Evolutionary conservation across 2,329 filamentous ascomycete species (phyloP).

Genomic region (Pseudogymnoascus sp.): DNA sequence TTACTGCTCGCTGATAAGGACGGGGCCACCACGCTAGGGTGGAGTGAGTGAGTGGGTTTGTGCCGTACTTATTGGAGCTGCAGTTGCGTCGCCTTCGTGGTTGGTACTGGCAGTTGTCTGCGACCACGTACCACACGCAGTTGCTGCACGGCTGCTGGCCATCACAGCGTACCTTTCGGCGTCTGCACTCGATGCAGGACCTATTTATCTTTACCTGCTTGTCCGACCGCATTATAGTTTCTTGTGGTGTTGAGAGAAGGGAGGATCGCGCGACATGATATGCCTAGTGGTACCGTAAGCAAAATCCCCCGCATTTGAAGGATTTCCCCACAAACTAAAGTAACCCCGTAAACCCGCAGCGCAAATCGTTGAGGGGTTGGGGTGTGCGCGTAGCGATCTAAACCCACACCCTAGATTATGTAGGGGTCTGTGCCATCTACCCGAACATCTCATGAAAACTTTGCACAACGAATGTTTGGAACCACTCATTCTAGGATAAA

Average conservation of each 20-base stretch:
- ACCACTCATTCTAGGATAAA: neutral
- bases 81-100: constrained; percentile 9
- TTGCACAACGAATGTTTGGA: neutral
- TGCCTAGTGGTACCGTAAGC: neutral
- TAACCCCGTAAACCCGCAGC: neutral
- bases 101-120: constrained; percentile 9
- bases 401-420: neutral
- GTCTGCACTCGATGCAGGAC: constrained; percentile 10
- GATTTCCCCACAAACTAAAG: constrained; percentile 1
- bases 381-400: neutral
- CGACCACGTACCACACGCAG: constrained; percentile 9
- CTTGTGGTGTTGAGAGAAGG: neutral
- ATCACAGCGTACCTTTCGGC: constrained; percentile 11
- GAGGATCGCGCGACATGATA: neutral
- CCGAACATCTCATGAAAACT: neutral
- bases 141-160: constrained; percentile 7
- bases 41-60: neutral
- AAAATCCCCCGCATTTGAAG: constrained; percentile 3
- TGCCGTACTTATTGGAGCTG: constrained; percentile 5
- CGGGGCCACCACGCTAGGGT: constrained; percentile 1
- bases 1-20: neutral
- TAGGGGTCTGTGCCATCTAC: neutral
- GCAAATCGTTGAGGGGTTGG: neutral
- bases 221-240: constrained; percentile 5
- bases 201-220: constrained; percentile 11